Evolutionary conservation across 2,329 filamentous ascomycete genomes (phyloP).

Genomic region (Magnaporthiopsis rhizophila): DNA sequence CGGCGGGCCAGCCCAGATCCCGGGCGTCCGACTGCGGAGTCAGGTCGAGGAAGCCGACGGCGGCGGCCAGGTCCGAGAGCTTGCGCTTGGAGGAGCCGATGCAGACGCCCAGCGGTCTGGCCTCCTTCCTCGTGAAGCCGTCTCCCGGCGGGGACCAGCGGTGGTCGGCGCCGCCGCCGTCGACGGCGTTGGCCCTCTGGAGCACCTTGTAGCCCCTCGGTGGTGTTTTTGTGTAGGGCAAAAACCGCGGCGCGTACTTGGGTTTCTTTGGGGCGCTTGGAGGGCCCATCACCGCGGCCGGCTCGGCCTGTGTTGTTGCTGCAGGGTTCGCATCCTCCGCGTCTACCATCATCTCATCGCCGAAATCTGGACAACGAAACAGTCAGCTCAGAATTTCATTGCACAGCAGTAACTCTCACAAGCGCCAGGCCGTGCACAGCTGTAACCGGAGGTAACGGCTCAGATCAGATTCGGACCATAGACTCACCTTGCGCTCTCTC

Average conservation of each 20-base stretch:
- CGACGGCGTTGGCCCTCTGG: not conserved
- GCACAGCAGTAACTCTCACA: too few species aligned
- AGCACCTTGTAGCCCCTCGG: slow-evolving; percentile 6
- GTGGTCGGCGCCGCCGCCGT: not conserved
- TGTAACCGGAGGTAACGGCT: too few species aligned
- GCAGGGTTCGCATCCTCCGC: too few species aligned
- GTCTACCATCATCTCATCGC: not conserved
- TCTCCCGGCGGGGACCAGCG: slow-evolving; percentile 3
- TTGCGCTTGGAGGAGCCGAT: slow-evolving; percentile 7
- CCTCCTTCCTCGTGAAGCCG: slow-evolving; percentile 3
- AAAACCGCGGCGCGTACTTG: not conserved
- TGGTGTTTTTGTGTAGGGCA: not conserved
- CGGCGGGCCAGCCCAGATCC: not conserved
- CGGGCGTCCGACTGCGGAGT: not conserved
- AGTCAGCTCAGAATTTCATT: not conserved
- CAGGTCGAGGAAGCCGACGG: slow-evolving; percentile 2
- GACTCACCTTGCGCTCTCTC: not conserved
- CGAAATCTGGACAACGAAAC: not conserved
- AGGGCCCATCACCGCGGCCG: too few species aligned
- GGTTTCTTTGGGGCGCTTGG: not conserved
- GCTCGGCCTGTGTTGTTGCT: not conserved
- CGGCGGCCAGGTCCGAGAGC: slow-evolving; percentile 2
- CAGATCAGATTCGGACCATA: not conserved
- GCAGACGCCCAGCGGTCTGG: not conserved
- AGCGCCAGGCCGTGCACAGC: not conserved